Base-by-base conservation (phyloP, 768 basidiomycete genomes). In the Pleurotus djamor region DNA sequence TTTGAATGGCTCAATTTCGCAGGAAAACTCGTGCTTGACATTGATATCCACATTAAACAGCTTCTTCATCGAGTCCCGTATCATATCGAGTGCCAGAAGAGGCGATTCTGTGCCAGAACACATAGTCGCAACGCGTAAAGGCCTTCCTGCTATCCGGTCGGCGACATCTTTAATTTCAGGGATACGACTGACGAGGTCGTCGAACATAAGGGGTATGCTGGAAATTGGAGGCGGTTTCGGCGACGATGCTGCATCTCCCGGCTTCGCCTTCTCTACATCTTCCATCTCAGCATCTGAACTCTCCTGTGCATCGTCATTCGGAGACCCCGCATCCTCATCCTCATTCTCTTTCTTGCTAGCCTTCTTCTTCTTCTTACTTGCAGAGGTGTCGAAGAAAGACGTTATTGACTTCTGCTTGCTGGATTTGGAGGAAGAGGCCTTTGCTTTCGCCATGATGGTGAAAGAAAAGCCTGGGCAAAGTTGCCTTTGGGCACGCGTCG, bases 91-190 rank as follows among this genome's bases (percentile, higher is more conserved):
- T 12, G 96, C 96, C 37, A 97, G 86, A 21, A 98, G 82, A 52
- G 96, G 96, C 1, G 93, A 94, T 68, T 98, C 96, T 5, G 96
- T 98, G 28, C 96, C 96, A 44, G 94, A 96, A 73, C 91, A 97
- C 96, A 98, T 98, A 9, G 96, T 98, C 4, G 94, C 96, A 60
- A 98, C 85, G 71, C 94, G 90, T 70, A 98, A 77, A 66, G 91
- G 94, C 60, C 94, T 84, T 2, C 94, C 94, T 59, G 80, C 72
- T 50, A 92, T 74, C 48, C 79, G 87, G 64, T 87, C 78, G 14
- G 83, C 87, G 44, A 92, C 85, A 1, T 76, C 75, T 66, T 85
- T 83, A 62, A 93, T 84, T 57, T 85, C 76, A 10, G 89, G 83
- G 43, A 87, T 81, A 64, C 78, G 84, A 50, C 79, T 74, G 61